phyloP scores from a whole-genome alignment of 768 basidiomycete genomes.

The Termitomyces sp. region DNA sequence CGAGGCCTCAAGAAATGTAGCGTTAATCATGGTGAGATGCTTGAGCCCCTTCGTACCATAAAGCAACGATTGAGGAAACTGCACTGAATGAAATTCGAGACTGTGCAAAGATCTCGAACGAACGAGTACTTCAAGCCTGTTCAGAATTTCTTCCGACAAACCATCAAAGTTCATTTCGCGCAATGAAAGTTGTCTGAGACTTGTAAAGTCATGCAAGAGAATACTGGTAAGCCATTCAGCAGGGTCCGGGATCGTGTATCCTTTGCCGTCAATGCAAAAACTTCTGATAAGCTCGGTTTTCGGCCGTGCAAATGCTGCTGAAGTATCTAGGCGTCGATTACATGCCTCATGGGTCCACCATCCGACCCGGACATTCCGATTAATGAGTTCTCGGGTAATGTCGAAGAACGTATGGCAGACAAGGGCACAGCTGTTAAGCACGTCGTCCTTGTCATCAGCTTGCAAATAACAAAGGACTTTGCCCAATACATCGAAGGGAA shows the following conservation, averaged over 20 bases:
- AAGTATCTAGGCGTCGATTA: not conserved
- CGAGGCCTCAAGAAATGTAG: not conserved
- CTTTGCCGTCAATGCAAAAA: not conserved
- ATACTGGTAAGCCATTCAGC: not conserved
- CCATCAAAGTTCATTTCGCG: not conserved
- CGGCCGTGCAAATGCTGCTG: not conserved
- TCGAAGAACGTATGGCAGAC: not conserved
- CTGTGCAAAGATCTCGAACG: not conserved
- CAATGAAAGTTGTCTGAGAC: not conserved
- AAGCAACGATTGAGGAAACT: not conserved
- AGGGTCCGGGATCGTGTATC: not conserved
- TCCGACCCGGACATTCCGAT: not conserved
- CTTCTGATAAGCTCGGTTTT: not conserved
- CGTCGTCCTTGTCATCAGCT: not conserved
- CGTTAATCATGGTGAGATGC: not conserved
- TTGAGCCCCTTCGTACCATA: not conserved
- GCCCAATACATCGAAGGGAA: not conserved
- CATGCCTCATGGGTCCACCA: not conserved
- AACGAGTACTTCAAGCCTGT: not conserved
- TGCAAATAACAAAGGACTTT: not conserved
- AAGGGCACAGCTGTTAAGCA: not conserved
- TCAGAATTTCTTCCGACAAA: not conserved
- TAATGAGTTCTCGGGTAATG: not conserved
- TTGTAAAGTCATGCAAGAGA: not conserved
- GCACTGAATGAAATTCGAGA: not conserved